phyloP scores from a whole-genome alignment of 352 stramenopile species.

The Pythium dissotocum region DNA sequence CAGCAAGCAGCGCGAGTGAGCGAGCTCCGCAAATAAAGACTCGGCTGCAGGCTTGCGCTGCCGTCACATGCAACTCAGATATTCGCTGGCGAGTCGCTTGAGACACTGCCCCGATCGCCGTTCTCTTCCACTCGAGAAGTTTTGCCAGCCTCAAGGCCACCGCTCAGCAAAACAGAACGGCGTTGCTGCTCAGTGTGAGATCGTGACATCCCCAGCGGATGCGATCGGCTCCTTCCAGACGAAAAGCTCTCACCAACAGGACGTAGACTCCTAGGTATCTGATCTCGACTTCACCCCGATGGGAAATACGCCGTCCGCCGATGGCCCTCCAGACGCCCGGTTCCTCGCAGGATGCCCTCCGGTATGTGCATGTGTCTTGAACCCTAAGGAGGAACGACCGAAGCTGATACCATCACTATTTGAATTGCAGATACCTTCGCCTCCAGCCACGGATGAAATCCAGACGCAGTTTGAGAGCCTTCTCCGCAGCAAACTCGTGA shows the following conservation, averaged over 20 bases:
- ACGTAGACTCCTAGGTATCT: slow-evolving; percentile 5
- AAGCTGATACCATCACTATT: neutral
- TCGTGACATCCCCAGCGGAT: neutral
- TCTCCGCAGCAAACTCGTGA: slow-evolving; percentile 31
- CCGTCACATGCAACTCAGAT: slow-evolving; percentile 9
- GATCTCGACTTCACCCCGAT: slow-evolving; percentile 32
- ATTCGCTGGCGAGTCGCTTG: neutral
- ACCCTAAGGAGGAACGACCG: neutral
- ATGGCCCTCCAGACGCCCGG: slow-evolving; percentile 26
- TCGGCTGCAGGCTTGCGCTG: neutral
- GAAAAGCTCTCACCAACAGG: slow-evolving; percentile 1
- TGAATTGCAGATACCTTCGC: slow-evolving; percentile 47
- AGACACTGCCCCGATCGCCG: neutral
- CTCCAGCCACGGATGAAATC: slow-evolving; percentile 40
- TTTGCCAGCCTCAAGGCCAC: slow-evolving; percentile 5
- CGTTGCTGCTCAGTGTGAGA: neutral
- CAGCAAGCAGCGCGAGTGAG: neutral
- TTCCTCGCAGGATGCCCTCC: slow-evolving; percentile 64
- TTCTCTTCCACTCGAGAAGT: slow-evolving; percentile 17
- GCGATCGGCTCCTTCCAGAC: neutral
- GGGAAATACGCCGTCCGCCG: slow-evolving; percentile 49
- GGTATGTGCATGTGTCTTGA: slow-evolving; percentile 29
- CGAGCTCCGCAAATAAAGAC: slow-evolving; percentile 15
- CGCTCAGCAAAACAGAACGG: neutral
- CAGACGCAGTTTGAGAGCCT: slow-evolving; percentile 50